Base-by-base conservation (phyloP, 2,329 filamentous ascomycete species). In the Xylaria sp. region DNA sequence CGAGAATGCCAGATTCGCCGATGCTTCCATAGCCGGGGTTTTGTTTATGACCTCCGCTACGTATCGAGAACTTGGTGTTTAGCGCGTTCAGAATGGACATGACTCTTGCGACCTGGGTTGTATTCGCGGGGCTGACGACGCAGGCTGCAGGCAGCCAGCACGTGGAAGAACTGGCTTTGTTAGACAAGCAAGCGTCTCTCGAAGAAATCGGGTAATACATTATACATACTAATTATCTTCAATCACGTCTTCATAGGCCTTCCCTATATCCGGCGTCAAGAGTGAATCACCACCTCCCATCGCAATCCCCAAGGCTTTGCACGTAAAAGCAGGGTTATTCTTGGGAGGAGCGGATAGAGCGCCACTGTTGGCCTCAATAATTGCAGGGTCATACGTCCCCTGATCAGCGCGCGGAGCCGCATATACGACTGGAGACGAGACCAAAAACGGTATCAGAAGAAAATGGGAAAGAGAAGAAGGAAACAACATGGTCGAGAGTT, bases 11-110 rank as follows among this genome's bases (percentile, higher is more conserved):
- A 17, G 3, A 6, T 17, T 25, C 11, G 13, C 15, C n/a, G 15
- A 52, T 52, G 23, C 48, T 52, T 9, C 29, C 35, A 35, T 29
- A 52, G 33, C 48, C 48, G 15, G 35, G 48, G 19, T 52, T 52
- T 3, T 35, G 48, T 17, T 35, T 38, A 29, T 52, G 48, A 21
- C 48, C 48, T 17, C 48, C 48, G 27, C 48, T 52, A 27, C 48
- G 48, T 19, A 52, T 29, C 23, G 48, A 38, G 35, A 52, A 52
- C 23, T 40, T 52, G 21, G 40, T 43, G 40, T 43, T 15, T 43
- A 43, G 40, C 19, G 17, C 3, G 40, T 43, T 25, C 17, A 43
- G 40, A 25, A 43, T 43, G 40, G 40, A 43, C 19, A 43, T 10
- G 40, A 43, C 40, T 43, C 40, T 43, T 19, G 40, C 40, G 40